Evolutionary conservation across 139 green algal genomes (phyloP), one percentile per base, ranked within the genome.

Genomic region (Tetratostichococcus sp.): DNA sequence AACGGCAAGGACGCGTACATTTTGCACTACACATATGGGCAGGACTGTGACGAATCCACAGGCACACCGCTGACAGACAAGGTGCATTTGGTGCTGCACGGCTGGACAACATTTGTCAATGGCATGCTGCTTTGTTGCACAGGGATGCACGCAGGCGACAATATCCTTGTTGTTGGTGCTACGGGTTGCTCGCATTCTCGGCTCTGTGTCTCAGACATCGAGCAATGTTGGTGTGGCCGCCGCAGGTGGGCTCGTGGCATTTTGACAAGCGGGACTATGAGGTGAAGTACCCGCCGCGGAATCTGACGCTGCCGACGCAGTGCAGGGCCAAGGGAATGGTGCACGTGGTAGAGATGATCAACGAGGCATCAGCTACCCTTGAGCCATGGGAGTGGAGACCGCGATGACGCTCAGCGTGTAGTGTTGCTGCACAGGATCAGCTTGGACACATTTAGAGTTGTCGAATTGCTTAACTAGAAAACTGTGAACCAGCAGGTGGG

Each of bases 21-120:
- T 28, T 80, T 95, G 11, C 90, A 95, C 72, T 94, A 88, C 74
- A 95, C 90, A 25, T 95, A 95, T 71, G 87, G 90, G 42, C 81
- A 82, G 35, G 87, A 92, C 77, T 94, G 85, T 59, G 72, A 85
- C 72, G 30, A 75, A 6, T 26, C 83, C 1, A 85, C 50, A 2
- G 50, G 17, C 14, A 5, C 50, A 17, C 50, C 50, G 2, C 50
- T 62, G 11, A 62, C 50, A 25, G 50, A 62, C 50, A 62, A 62
- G 50, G 50, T 62, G 14, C n/a, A 26, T 8, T 23, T 25, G 17
- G 14, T 62, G 17, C 50, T 8, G 17, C 39, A 14, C 39, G 39
- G 39, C 39, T 50, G n/a, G n/a, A n/a, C n/a, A n/a, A n/a, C n/a
- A n/a, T n/a, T n/a, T n/a, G n/a, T n/a, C n/a, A n/a, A n/a, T 50